Evolutionary conservation across 495 filamentous ascomycete genomes (phyloP).

Genomic region (Xylaria acuta): DNA sequence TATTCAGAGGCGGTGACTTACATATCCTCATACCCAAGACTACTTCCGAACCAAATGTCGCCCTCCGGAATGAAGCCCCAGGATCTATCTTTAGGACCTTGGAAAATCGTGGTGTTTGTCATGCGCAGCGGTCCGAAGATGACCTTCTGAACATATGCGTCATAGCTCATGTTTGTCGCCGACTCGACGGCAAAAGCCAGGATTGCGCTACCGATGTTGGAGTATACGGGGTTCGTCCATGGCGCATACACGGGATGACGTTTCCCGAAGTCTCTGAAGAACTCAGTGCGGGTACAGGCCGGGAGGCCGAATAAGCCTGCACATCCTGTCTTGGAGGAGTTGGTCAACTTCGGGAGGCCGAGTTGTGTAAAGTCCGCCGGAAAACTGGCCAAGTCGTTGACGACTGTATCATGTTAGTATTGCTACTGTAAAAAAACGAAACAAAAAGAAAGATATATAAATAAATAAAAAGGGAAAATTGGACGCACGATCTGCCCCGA

Average conservation of each 20-base stretch:
- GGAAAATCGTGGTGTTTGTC: slow-evolving; percentile 45
- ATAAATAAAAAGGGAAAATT: too few species aligned
- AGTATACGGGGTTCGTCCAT: slow-evolving; percentile 49
- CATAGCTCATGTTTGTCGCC: slow-evolving; percentile 43
- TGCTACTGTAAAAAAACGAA: neutral
- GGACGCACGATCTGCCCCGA: slow-evolving; percentile 45
- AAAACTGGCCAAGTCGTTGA: slow-evolving; percentile 36
- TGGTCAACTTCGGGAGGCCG: slow-evolving; percentile 39
- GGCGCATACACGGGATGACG: slow-evolving; percentile 46
- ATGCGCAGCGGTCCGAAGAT: slow-evolving; percentile 52
- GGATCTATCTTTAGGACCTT: slow-evolving; percentile 38
- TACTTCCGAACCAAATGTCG: slow-evolving; percentile 48
- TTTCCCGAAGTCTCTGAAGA: slow-evolving; percentile 44
- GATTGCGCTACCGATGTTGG: slow-evolving; percentile 48
- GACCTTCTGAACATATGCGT: slow-evolving; percentile 35
- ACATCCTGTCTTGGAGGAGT: slow-evolving; percentile 39
- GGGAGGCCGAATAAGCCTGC: slow-evolving; percentile 41
- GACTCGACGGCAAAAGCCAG: slow-evolving; percentile 47
- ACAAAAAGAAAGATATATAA: too few species aligned
- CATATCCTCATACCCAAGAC: slow-evolving; percentile 54
- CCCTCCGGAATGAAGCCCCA: slow-evolving; percentile 50
- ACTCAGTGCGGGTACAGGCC: slow-evolving; percentile 41
- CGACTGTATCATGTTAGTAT: slow-evolving; percentile 31
- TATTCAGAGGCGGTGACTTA: slow-evolving; percentile 35
- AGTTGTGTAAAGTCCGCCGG: slow-evolving; percentile 38